These are phyloP conservation scores for Lecanicillium sp. DNA, from an alignment of 2,329 filamentous ascomycete genomes.

Conservation along the genomic window DNA sequence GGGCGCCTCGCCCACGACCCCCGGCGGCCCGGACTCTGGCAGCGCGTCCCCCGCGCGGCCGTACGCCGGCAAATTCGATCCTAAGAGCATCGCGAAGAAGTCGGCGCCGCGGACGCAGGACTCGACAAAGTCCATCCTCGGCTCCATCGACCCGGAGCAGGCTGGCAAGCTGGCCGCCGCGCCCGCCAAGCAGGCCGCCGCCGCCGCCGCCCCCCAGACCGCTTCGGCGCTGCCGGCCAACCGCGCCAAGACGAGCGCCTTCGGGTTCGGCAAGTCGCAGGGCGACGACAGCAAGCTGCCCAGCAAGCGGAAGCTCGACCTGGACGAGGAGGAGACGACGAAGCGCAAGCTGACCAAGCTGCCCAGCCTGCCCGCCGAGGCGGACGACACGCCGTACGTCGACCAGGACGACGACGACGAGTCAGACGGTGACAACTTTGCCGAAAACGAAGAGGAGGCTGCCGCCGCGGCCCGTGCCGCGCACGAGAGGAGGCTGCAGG, in stretches of 20 bases:
- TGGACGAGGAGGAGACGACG: slow-evolving; percentile 82
- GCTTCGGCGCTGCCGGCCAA: slow-evolving; percentile 58
- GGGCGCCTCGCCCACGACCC: slow-evolving; percentile 43
- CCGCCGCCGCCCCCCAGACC: slow-evolving; percentile 44
- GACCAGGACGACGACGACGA: slow-evolving; percentile 64
- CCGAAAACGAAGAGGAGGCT: slow-evolving; percentile 79
- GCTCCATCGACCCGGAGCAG: slow-evolving; percentile 37
- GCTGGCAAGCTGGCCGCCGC: slow-evolving; percentile 23
- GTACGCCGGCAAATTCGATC: slow-evolving; percentile 77
- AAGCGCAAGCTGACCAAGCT: slow-evolving; percentile 88
- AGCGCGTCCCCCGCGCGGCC: slow-evolving; percentile 47
- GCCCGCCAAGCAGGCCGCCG: slow-evolving; percentile 32
- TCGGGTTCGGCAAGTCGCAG: slow-evolving; percentile 69
- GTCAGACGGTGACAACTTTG: slow-evolving; percentile 70
- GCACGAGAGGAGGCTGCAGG: slow-evolving; percentile 67
- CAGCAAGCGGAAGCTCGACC: slow-evolving; percentile 69
- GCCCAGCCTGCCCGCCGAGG: slow-evolving; percentile 66
- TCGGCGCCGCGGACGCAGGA: slow-evolving; percentile 54
- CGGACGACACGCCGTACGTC: slow-evolving; percentile 54
- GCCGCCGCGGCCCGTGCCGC: slow-evolving; percentile 79
- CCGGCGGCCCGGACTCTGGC: slow-evolving; percentile 36
- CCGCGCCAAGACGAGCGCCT: slow-evolving; percentile 71
- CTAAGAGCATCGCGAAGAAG: slow-evolving; percentile 80
- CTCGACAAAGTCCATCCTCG: slow-evolving; percentile 43
- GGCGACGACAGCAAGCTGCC: slow-evolving; percentile 60